Evolutionary conservation across 164 flowering plant genomes (phyloP).

Genomic region (Saururus chinensis): DNA sequence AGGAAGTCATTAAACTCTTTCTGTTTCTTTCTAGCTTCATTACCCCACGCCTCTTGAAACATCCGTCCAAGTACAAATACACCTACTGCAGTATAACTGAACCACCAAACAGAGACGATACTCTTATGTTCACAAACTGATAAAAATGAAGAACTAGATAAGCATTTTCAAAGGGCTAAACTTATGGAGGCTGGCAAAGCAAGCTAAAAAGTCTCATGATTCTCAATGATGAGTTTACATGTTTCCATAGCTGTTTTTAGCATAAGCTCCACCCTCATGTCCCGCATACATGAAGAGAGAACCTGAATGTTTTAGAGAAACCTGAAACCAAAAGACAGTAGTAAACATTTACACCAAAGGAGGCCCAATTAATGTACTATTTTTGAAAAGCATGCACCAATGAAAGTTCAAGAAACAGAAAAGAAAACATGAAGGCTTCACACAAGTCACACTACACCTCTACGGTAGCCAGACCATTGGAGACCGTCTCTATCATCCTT

Average conservation of each 20-base stretch:
- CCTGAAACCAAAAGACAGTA: constrained; percentile 30
- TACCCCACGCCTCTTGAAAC: constrained; percentile 87
- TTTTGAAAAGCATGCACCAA: background rate
- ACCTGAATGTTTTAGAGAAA: constrained; percentile 92
- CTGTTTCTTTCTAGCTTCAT: constrained; percentile 62
- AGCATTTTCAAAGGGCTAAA: background rate
- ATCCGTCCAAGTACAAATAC: constrained; percentile 87
- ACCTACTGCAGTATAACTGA: constrained; percentile 97
- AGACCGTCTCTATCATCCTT: constrained; percentile 89
- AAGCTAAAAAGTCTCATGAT: background rate
- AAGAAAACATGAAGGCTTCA: background rate
- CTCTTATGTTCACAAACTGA: no score
- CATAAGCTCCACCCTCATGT: constrained; percentile 93
- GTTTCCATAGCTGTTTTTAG: constrained; percentile 90
- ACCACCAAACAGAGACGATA: background rate
- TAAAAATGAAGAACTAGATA: no score
- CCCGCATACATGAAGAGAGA: constrained; percentile 99
- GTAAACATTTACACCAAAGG: background rate
- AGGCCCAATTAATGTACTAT: background rate
- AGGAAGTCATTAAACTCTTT: constrained; percentile 74
- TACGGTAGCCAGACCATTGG: constrained; percentile 74
- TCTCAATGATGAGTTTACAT: constrained; percentile 36
- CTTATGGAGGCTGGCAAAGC: background rate
- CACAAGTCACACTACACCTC: constrained; percentile 40
- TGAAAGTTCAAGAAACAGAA: background rate